A percentile compares a stretch with the other conserved stretches of the same genome.
These are phyloP conservation scores for Rostrohypoxylon terebratum DNA, from an alignment of 495 filamentous ascomycete genomes.

Conservation along the genomic window DNA sequence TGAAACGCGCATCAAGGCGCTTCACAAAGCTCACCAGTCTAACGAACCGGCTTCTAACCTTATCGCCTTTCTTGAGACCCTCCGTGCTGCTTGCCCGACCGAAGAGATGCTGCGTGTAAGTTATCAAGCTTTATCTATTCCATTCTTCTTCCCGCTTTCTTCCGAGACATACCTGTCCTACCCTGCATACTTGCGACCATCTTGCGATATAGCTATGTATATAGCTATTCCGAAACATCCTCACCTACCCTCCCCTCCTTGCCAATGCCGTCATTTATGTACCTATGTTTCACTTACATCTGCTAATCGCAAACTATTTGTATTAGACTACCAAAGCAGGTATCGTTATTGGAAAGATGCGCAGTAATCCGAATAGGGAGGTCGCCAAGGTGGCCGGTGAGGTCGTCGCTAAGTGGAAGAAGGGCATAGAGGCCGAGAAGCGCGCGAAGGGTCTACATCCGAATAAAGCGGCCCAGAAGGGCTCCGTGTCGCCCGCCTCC, in stretches of 20 bases:
- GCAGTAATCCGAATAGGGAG: conserved; percentile 78
- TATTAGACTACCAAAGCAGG: conserved; percentile 86
- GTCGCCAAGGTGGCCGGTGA: conserved; percentile 78
- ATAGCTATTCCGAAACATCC: not conserved
- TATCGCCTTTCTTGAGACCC: conserved; percentile 75
- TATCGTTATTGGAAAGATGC: conserved; percentile 85
- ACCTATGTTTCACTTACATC: not conserved
- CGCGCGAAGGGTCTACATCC: conserved; percentile 66
- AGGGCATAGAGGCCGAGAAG: conserved; percentile 76
- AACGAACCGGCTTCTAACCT: conserved; percentile 74
- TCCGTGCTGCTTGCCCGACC: conserved; percentile 83
- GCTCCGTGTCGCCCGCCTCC: conserved; percentile 50
- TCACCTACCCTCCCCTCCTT: not conserved
- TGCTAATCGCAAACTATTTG: not conserved
- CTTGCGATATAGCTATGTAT: not conserved
- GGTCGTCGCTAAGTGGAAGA: conserved; percentile 89
- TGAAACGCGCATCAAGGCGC: conserved; percentile 73
- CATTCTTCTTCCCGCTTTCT: not conserved
- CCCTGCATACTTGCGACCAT: not conserved
- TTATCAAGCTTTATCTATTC: conserved; percentile 22
- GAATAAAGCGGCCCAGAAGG: conserved; percentile 50
- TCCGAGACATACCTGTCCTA: conserved; percentile 8
- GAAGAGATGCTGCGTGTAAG: conserved; percentile 84
- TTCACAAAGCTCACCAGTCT: conserved; percentile 79
- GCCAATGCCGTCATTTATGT: not conserved